phyloP scores from a whole-genome alignment of 2,329 filamentous ascomycete species.

The Macroventuria anomochaeta region DNA sequence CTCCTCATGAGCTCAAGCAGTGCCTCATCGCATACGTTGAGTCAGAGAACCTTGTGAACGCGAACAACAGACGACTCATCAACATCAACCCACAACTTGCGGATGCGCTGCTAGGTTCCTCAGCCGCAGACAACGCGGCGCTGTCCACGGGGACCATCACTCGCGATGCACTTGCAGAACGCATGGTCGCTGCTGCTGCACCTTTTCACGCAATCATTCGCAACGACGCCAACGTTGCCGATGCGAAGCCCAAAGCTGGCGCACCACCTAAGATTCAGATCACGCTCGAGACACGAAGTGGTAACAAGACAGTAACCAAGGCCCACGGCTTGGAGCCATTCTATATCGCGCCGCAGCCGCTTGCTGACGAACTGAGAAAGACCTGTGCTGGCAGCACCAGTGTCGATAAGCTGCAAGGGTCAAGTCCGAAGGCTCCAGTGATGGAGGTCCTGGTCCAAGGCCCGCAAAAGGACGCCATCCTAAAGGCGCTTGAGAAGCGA shows the following conservation, averaged over 20 bases:
- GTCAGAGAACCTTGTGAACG: slow-evolving; percentile 61
- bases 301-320: slow-evolving; percentile 70
- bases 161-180: slow-evolving; percentile 66
- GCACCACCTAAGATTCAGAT: slow-evolving; percentile 66
- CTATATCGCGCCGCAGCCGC: slow-evolving; percentile 63
- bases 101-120: slow-evolving; percentile 64
- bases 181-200: slow-evolving; percentile 62
- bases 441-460: slow-evolving; percentile 74
- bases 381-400: slow-evolving; percentile 72
- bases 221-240: slow-evolving; percentile 50
- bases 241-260: slow-evolving; percentile 66
- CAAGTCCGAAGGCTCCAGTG: slow-evolving; percentile 65
- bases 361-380: slow-evolving; percentile 71
- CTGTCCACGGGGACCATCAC: slow-evolving; percentile 64
- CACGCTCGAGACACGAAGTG: slow-evolving; percentile 67
- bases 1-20: slow-evolving; percentile 64
- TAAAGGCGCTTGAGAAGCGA: slow-evolving; percentile 64
- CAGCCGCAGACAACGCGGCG: slow-evolving; percentile 62
- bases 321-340: slow-evolving; percentile 68
- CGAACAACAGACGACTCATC: slow-evolving; percentile 66
- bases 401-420: slow-evolving; percentile 66
- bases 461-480: slow-evolving; percentile 66
- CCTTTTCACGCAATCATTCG: slow-evolving; percentile 65
- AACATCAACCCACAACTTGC: slow-evolving; percentile 68
- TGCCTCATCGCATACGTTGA: slow-evolving; percentile 65